Evolutionary conservation across 345 rosid species (phyloP).

Genomic region (Syzygium grande): DNA sequence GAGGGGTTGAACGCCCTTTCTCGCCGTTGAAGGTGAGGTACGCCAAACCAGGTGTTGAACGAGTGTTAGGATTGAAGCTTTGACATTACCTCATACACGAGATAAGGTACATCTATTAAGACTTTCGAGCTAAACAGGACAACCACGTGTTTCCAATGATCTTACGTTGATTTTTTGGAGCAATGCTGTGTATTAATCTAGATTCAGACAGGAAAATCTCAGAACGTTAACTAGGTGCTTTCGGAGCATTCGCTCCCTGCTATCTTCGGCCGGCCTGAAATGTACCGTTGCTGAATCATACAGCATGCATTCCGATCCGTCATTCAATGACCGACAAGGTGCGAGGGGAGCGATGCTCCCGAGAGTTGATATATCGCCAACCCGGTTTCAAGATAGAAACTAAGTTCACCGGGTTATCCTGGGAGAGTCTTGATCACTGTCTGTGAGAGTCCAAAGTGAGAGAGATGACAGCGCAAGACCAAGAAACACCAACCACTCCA

Average conservation of each 20-base stretch:
- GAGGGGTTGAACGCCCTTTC: not conserved
- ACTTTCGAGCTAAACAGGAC: too few relatives aligned
- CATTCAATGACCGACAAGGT: not conserved
- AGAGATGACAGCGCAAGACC: not conserved
- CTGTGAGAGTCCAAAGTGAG: not conserved
- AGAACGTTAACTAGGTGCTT: not conserved
- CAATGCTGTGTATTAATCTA: not conserved
- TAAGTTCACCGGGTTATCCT: slow-evolving; percentile 7
- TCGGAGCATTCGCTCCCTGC: not conserved
- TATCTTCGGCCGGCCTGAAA: not conserved
- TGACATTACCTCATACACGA: not conserved
- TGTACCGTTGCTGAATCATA: not conserved
- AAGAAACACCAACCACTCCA: not conserved
- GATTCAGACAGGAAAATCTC: not conserved
- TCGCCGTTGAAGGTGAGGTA: not conserved
- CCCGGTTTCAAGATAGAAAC: slow-evolving; percentile 14
- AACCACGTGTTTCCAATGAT: too few relatives aligned
- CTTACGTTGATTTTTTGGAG: too few relatives aligned
- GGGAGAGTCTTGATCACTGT: not conserved
- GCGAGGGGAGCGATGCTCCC: too few relatives aligned
- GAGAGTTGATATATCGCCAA: not conserved
- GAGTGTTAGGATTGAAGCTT: not conserved
- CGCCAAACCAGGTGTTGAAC: not conserved
- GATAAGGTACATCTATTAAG: not conserved
- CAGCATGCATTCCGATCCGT: too few relatives aligned